Evolutionary conservation across 192 early-diverging fungal species (phyloP).

Genomic region (Linnemannia schmuckeri): DNA sequence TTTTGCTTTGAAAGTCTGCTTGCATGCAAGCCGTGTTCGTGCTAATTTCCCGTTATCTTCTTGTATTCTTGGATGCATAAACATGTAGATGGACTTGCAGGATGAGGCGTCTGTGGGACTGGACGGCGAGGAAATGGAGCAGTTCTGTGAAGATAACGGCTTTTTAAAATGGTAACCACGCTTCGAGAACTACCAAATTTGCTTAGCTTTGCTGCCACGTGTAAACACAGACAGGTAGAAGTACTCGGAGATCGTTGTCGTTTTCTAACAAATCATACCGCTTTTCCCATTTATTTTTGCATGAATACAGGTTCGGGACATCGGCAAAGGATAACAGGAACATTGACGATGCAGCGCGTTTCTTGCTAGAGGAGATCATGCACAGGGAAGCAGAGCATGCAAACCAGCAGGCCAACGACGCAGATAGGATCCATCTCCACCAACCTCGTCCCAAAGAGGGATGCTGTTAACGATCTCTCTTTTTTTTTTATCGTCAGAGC

Average conservation of each 20-base stretch:
- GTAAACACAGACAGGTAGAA: not conserved
- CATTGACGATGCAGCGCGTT: constrained; percentile 68
- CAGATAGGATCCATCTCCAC: constrained; percentile 23
- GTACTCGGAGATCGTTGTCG: not conserved
- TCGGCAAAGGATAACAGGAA: constrained; percentile 75
- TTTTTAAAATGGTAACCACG: constrained; percentile 64
- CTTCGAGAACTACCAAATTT: not conserved
- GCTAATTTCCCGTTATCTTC: not conserved
- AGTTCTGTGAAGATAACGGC: constrained; percentile 65
- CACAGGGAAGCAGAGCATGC: constrained; percentile 56
- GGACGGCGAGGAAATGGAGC: constrained; percentile 59
- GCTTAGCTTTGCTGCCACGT: not conserved
- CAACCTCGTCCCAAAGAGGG: constrained; percentile 31
- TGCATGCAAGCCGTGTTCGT: not conserved
- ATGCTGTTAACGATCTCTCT: constrained; percentile 19
- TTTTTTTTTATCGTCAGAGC: not conserved
- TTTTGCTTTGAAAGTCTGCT: not conserved
- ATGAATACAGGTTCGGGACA: constrained; percentile 63
- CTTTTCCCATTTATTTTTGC: not conserved
- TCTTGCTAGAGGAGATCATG: constrained; percentile 62
- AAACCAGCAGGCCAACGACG: constrained; percentile 12
- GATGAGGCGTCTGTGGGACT: constrained; percentile 49
- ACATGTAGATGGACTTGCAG: constrained; percentile 60
- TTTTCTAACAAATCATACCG: not conserved
- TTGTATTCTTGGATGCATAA: not conserved